Base-by-base conservation (phyloP, 495 filamentous ascomycete genomes). In the Penicillium arizonense region DNA sequence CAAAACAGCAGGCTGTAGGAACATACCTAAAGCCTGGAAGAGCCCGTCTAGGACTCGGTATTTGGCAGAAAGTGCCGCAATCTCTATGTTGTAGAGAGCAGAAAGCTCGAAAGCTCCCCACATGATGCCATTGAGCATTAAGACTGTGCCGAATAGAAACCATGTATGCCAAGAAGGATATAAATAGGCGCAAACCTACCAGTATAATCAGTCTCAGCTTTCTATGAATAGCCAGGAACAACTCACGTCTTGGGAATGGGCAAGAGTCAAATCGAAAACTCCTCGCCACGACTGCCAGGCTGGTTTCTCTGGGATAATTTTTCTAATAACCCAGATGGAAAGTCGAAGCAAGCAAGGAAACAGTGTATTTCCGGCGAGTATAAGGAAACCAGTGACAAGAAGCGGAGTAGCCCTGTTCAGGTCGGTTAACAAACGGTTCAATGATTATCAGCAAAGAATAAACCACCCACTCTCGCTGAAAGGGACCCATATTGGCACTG, bases 61-160 rank as follows among this genome's bases (percentile, higher is more conserved):
- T 9, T 75, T 74, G 0, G 69, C 57, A 0, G 86, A 78, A 10
- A 88, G 75, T 8, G 50, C 47, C 12, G 79, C 69, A 9, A 91
- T 78, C 24, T 75, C 76, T 14, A 69, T 62, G 59, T 91, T 91
- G 23, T 80, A 78, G 38, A 92, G 79, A 45, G 91, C 84, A 10
- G 91, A 77, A 35, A 96, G 61, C 66, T 90, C 88, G 62, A 94
- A 96, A 13, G 81, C 81, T 8, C 76, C 78, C 88, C 89, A 93
- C 62, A 95, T 88, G 48, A 89, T 81, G 6, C 81, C 82, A 60
- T 93, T 96, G 6, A 94, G 75, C 4, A 82, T 47, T 16, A 95
- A 63, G 14, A 95, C 70, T 56, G 86, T 84, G 24, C 80, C 78
- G 3, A 89, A 57, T 4, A 96, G 71, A 81, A 88, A 95, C 81